These are phyloP conservation scores for Fragilariopsis cylindrus DNA, from an alignment of 108 stramenopile genomes.

Conservation along the genomic window DNA sequence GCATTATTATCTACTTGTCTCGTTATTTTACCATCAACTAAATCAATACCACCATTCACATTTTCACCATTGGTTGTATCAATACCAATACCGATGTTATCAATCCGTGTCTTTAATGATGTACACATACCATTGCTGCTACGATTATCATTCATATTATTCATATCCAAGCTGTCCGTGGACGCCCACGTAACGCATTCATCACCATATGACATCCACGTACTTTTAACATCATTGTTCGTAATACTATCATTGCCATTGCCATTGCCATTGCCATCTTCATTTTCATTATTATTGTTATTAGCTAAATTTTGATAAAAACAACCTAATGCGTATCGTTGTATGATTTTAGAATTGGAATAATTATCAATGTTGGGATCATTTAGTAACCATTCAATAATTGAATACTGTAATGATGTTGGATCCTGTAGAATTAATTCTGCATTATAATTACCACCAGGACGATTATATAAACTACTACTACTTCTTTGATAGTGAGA, in stretches of 20 bases:
- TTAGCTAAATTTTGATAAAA: slow-evolving; percentile 14
- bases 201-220: slow-evolving; percentile 18
- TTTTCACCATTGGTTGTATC: not conserved
- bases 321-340: slow-evolving; percentile 26
- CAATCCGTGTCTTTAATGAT: too few relatives aligned
- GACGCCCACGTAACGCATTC: not conserved
- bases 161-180: not conserved
- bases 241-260: not conserved
- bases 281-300: not conserved
- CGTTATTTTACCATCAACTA: not conserved
- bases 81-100: too few relatives aligned
- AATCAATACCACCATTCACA: not conserved
- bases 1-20: not conserved
- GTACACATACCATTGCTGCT: not conserved
- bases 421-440: not conserved
- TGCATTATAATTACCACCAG: not conserved
- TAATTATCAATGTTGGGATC: slow-evolving; percentile 18
- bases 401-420: slow-evolving; percentile 7
- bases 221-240: not conserved
- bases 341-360: slow-evolving; percentile 8
- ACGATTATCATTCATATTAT: slow-evolving; percentile 1
- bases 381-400: slow-evolving; percentile 14
- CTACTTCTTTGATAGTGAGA: not conserved
- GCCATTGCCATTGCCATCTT: not conserved
- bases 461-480: not conserved